These are phyloP conservation scores for Ogataea kodamae DNA, from an alignment of 805 yeast species.

Conservation along the genomic window DNA sequence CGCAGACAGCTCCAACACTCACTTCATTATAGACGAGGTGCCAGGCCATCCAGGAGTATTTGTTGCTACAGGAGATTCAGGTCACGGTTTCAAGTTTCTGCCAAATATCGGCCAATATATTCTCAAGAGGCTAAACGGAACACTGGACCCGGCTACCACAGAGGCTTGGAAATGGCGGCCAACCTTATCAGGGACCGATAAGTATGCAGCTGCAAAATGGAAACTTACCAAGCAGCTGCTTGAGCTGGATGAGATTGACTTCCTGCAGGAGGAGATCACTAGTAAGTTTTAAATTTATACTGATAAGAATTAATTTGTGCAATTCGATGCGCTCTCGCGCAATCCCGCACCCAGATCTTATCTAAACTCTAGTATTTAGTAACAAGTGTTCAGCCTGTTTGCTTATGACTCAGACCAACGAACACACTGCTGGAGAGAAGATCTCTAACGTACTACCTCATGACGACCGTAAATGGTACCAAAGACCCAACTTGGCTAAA, in stretches of 20 bases:
- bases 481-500: constrained; percentile 18
- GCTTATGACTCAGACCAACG: constrained; percentile 5
- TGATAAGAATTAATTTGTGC: constrained; percentile 1
- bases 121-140: constrained; percentile 30
- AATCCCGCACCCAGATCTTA: background rate
- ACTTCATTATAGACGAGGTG: constrained; percentile 39
- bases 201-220: constrained; percentile 11
- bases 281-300: background rate
- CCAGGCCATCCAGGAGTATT: constrained; percentile 34
- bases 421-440: constrained; percentile 17
- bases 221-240: constrained; percentile 14
- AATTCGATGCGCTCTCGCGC: constrained; percentile 4
- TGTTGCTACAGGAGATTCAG: constrained; percentile 47
- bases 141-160: constrained; percentile 21
- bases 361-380: no score
- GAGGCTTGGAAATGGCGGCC: constrained; percentile 35
- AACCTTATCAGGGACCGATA: constrained; percentile 4
- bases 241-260: constrained; percentile 12
- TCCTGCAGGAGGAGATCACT: constrained; percentile 3
- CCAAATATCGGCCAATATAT: constrained; percentile 46
- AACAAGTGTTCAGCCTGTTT: background rate
- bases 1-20: constrained; percentile 39
- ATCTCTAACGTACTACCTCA: constrained; percentile 14
- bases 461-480: constrained; percentile 19
- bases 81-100: constrained; percentile 45